Base-by-base conservation (phyloP, 2,329 filamentous ascomycete genomes). In the Clonostachys chloroleuca region DNA sequence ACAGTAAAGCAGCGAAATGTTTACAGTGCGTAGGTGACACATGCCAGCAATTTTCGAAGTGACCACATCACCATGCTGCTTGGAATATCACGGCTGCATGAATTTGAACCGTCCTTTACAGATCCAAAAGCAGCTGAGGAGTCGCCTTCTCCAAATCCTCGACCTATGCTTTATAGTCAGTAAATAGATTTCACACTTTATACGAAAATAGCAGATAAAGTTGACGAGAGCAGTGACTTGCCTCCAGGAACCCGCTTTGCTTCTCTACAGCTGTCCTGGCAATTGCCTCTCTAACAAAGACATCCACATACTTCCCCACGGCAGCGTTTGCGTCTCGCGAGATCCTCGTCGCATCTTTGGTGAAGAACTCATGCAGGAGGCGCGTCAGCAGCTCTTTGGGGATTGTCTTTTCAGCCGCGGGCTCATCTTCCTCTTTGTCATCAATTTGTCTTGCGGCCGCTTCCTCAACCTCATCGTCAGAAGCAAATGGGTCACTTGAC, bases 61-160 rank as follows among this genome's bases (percentile, higher is more conserved):
- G 24, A 30, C 4, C 9, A 30, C 9, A 10, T 30, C 24, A 10
- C 24, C 8, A 30, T 10, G 24, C 24, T 30, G 24, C 24, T 10
- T 10, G 2, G 24, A 30, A 30, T 9, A 30, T 30, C 24, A 10
- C 3, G 24, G 24, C 24, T 30, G 4, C 5, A 10, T 30, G 6
- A 9, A 10, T 2, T 8, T 10, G 24, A 30, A 10, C 24, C 3
- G 24, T 30, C 24, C 24, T 33, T 76, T 69, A 96, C 52, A 96
- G 87, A 66, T 97, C 92, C 63, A 96, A 74, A 56, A 95, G 67
- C 59, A 96, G 70, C 66, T 95, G 89, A 47, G 89, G 88, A 13
- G 88, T 87, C 56, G 95, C 74, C 67, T 89, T 94, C 70, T 96
- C 92, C 50, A 97, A 62, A 70, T 96, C 92, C 61, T 95, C 90